phyloP scores from a whole-genome alignment of 768 basidiomycete species.

The Pulveroboletus ravenelii region DNA sequence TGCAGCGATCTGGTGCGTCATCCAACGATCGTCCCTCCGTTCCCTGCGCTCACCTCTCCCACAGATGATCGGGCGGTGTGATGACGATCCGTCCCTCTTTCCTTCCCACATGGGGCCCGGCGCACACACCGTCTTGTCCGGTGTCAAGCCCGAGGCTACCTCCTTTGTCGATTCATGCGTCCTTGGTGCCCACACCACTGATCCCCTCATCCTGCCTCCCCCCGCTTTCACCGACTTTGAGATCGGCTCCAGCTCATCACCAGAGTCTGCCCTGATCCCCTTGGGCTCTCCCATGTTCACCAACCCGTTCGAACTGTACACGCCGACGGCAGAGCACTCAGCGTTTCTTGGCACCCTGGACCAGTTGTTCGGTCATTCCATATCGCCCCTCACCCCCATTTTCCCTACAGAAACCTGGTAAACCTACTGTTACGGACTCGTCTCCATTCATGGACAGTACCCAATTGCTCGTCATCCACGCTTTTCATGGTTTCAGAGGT shows the following conservation, averaged over 20 bases:
- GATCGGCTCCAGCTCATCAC: constrained; percentile 4
- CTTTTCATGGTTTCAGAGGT: background rate
- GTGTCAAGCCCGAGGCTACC: constrained; percentile 29
- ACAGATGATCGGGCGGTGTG: constrained; percentile 6
- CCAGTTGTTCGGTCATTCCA: constrained; percentile 28
- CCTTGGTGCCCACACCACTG: constrained; percentile 14
- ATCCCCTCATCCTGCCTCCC: background rate
- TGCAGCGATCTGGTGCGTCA: constrained; percentile 18
- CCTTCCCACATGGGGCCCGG: constrained; percentile 24
- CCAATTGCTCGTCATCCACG: background rate
- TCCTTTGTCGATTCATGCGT: constrained; percentile 27
- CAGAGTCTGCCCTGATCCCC: constrained; percentile 8
- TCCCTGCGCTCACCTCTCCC: constrained; percentile 7
- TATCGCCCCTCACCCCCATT: constrained; percentile 21
- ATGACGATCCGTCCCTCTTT: constrained; percentile 3
- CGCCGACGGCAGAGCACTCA: constrained; percentile 1
- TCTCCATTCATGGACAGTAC: background rate
- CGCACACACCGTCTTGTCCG: constrained; percentile 20
- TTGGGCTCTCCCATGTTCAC: constrained; percentile 28
- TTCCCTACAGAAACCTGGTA: constrained; percentile 14
- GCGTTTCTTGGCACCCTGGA: constrained; percentile 23
- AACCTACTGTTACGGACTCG: background rate
- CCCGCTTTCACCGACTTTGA: constrained; percentile 9
- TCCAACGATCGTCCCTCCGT: background rate
- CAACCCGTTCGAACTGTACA: constrained; percentile 25